A percentile compares a stretch with the other conserved stretches of the same genome.
These are phyloP conservation scores for Prunus fruticosa DNA, from an alignment of 306 rosid species.

Conservation along the genomic window DNA sequence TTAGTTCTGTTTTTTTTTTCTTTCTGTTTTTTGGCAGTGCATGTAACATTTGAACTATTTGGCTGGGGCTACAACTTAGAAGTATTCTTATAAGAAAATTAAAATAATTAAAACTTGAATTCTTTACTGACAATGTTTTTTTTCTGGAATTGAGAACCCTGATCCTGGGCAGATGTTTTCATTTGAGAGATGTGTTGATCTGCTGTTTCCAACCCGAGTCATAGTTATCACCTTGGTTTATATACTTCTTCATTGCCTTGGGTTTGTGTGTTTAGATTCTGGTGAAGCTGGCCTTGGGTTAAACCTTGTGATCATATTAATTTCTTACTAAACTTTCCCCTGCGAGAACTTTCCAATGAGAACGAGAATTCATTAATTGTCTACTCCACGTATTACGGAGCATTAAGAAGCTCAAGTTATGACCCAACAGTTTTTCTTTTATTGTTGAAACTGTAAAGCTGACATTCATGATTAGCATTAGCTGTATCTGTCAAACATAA, in stretches of 20 bases:
- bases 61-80: background rate
- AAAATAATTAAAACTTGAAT: background rate
- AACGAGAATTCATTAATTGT: background rate
- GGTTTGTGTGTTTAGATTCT: background rate
- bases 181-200: background rate
- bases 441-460: background rate
- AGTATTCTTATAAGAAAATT: background rate
- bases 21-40: background rate
- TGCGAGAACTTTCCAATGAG: background rate
- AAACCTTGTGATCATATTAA: background rate
- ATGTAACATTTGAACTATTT: background rate
- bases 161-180: background rate
- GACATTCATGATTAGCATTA: background rate
- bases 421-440: background rate
- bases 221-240: background rate
- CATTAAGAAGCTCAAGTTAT: background rate
- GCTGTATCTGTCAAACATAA: background rate
- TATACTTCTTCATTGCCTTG: background rate
- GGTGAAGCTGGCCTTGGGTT: background rate
- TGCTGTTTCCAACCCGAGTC: background rate
- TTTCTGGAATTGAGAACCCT: no score
- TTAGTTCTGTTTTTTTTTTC: background rate
- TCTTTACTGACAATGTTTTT: background rate
- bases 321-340: background rate
- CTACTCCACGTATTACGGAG: background rate